Evolutionary conservation across 805 yeast species (phyloP), one percentile per base, ranked within the genome.

Genomic region (Deakozyma indianensis): DNA sequence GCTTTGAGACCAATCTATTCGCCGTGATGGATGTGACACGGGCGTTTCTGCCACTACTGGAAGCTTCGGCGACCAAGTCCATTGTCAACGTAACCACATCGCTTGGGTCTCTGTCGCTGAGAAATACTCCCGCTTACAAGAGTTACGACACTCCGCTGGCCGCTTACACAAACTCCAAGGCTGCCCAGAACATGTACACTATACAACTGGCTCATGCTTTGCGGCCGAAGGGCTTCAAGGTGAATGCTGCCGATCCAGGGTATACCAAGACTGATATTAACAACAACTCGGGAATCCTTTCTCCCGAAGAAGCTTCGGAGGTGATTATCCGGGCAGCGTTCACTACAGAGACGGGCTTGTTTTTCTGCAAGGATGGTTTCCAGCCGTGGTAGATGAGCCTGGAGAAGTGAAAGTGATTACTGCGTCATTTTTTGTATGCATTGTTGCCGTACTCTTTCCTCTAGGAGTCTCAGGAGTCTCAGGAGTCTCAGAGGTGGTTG

Each of bases 131-230:
- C 11, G 9, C 38, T 7, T 32, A 11, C 16, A 7, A 9, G 38
- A 7, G 18, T 20, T n/a, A 32, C 38, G 16, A 9, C 18, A 32
- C 38, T 32, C 38, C 38, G 5, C 18, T 32, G 18, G 38, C 38
- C 16, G 18, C 18, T 11, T 32, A 32, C 38, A 9, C 38, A 7
- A 7, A 5, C 20, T 41, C 42, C 28, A 41, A 41, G 15, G 23
- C 42, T n/a, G 42, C 42, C 7, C 27, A n/a, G 28, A 41, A 41
- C 25, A 23, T 41, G 42, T 41, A 22, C 29, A 41, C 42, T 22
- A 21, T 23, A 4, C 42, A 23, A 23, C 28, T 41, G 21, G 21
- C 23, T 3, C 20, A 3, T 11, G 42, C 23, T 2, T 11, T 41
- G 3, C 23, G 20, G 5, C 18, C 9, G 5, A 22, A 21, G 22